Conservation (phyloP, 2,329 filamentous ascomycete genomes). For the Pseudogymnoascus sp. region DNA sequence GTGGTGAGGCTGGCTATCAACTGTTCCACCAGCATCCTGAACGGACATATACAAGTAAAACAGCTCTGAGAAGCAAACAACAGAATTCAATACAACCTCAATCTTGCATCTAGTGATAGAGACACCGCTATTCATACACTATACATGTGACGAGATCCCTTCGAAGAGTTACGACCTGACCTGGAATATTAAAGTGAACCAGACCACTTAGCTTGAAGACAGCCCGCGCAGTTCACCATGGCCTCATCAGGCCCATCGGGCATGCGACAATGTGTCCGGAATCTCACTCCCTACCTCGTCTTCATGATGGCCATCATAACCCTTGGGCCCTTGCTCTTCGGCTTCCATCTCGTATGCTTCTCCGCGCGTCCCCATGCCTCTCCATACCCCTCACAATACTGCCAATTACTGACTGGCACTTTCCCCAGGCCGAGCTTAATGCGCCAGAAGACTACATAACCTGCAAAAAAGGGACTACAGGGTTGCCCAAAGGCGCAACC, state of each 20-base stretch:
- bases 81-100: neutral
- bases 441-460: conserved; percentile 90
- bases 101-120: neutral
- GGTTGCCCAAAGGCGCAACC: conserved; percentile 18
- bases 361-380: conserved; percentile 12
- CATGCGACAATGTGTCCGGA: conserved; percentile 24
- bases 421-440: conserved; percentile 75
- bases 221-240: conserved; percentile 17
- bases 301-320: conserved; percentile 69
- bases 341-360: conserved; percentile 70
- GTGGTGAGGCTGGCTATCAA: neutral
- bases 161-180: neutral
- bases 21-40: neutral
- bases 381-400: conserved; percentile 3
- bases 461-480: conserved; percentile 57
- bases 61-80: neutral
- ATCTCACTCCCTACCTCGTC: conserved; percentile 66
- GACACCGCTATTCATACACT: neutral
- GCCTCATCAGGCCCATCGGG: conserved; percentile 24
- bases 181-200: neutral
- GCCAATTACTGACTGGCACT: neutral
- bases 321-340: conserved; percentile 85
- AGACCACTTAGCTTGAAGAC: neutral
- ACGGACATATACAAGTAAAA: neutral
- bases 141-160: neutral